Conservation (phyloP, 176 grass and related monocot species). For the Neostapfia colusana region DNA sequence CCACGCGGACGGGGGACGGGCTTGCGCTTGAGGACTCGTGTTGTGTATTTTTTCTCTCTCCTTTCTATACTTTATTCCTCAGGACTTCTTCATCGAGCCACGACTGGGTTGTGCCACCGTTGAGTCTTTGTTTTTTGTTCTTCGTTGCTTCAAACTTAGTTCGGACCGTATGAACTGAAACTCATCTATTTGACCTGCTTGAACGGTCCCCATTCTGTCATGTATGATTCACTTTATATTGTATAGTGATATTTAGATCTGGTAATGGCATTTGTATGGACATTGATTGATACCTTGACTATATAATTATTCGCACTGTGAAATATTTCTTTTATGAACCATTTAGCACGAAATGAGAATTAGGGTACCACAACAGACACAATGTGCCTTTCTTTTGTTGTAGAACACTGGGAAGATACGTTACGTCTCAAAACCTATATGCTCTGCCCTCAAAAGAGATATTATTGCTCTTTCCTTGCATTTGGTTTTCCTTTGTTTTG, state of each 20-base stretch:
- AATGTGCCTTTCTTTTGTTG: conserved; percentile 9
- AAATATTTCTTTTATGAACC: neutral
- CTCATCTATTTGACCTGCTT: neutral
- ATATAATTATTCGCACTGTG: neutral
- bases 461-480: neutral
- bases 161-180: neutral
- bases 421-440: conserved; percentile 6
- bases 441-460: neutral
- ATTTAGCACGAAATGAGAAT: neutral
- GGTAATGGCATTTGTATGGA: conserved; percentile 4
- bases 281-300: neutral
- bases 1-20: conserved; percentile 10
- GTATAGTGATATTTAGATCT: neutral
- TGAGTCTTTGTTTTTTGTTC: neutral
- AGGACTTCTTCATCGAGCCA: neutral
- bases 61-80: neutral
- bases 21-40: neutral
- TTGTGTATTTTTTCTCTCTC: neutral
- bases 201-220: neutral
- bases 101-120: neutral
- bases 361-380: neutral
- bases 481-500: conserved; percentile 11
- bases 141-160: neutral
- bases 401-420: neutral
- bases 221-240: neutral